Conservation (phyloP, 345 rosid genomes). For the Dipteronia dyeriana region DNA sequence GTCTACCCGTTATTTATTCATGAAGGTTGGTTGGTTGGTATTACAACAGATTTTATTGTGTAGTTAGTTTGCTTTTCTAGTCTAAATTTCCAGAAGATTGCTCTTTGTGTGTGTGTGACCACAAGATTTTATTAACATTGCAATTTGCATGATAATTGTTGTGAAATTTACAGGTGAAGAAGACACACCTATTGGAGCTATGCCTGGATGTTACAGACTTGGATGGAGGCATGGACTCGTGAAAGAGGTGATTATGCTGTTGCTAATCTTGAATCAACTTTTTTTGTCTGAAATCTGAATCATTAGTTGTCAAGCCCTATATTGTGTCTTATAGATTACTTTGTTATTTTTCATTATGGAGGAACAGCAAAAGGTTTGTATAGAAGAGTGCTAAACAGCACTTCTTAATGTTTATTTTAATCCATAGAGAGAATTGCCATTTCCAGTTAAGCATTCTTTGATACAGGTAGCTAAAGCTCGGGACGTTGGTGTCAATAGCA, state of each 20-base stretch:
- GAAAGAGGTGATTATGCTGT: slow-evolving; percentile 57
- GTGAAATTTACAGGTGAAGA: slow-evolving; percentile 66
- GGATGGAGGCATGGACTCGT: slow-evolving; percentile 97
- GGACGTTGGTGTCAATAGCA: slow-evolving; percentile 89
- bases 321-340: slow-evolving; percentile 1
- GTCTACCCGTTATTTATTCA: slow-evolving; percentile 94
- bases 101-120: slow-evolving; percentile 3
- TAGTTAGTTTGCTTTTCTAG: neutral
- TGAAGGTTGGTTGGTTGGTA: slow-evolving; percentile 69
- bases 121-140: neutral
- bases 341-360: neutral
- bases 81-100: neutral
- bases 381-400: neutral
- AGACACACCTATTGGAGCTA: slow-evolving; percentile 97
- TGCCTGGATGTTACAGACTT: slow-evolving; percentile 98
- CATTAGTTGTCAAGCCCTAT: too few relatives aligned
- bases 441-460: slow-evolving; percentile 10
- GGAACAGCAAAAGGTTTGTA: neutral
- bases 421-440: slow-evolving; percentile 4
- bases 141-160: neutral
- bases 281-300: neutral
- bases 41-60: slow-evolving; percentile 3
- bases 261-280: neutral
- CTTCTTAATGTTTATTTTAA: too few relatives aligned
- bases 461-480: slow-evolving; percentile 86